Base-by-base conservation (phyloP, 805 yeast species). In the Ogataea minuta region DNA sequence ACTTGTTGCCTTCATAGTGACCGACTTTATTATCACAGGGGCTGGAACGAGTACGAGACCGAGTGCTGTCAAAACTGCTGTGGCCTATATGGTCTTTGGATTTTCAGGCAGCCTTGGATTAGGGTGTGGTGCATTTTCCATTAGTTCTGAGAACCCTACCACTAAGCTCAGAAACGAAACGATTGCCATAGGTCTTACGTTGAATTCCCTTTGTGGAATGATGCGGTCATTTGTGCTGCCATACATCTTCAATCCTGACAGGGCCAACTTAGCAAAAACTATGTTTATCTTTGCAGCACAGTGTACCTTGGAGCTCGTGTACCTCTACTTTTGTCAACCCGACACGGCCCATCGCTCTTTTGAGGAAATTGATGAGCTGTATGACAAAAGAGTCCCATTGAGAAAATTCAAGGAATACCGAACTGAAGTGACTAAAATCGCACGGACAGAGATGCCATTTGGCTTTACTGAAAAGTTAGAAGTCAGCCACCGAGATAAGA, bases 321-420 rank as follows among this genome's bases (percentile, higher is more conserved):
- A 77, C 76, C 59, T 66, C 23, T 70, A 62, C 58, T 71, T 74
- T 56, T 70, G 73, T 34, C 63, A 77, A 36, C 85, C 87, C 7
- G 87, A 80, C 55, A 74, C 83, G 15, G 66, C 67, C 48, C 72
- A 70, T 32, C 68, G 80, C 56, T 75, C 84, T 0, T 77, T 66
- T 53, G 81, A 77, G 36, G 84, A 80, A 52, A 63, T 80, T 52
- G 84, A 79, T 58, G 61, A 64, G 38, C 61, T 79, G 63, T 80
- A 77, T 58, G 65, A 56, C 26, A 55, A 52, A 38, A 39, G 49
- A 7, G 50, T 62, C 23, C 47, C 52, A 14, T 56, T 66, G 7
- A 57, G 68, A 55, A 33, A 19, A 8, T 19, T 19, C 8, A 5
- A 19, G 21, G 21, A 19, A 8, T 19, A 19, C 53, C 30, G 43